phyloP scores from a whole-genome alignment of 305 asterid genomes.

The Fraxinus nigra region DNA sequence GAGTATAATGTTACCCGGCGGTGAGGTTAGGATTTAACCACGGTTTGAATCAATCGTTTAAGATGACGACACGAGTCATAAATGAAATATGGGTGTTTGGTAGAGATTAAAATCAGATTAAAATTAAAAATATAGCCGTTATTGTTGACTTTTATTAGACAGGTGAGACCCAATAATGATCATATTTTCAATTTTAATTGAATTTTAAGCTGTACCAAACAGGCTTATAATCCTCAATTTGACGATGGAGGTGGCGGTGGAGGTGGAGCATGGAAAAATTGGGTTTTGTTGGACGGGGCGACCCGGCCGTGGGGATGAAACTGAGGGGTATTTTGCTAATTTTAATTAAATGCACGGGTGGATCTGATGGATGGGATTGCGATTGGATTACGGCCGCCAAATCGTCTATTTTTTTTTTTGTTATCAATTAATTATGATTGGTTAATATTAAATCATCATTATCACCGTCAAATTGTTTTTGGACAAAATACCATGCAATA shows the following conservation, averaged over 20 bases:
- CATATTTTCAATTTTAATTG: too few species aligned
- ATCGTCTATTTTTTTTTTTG: neutral
- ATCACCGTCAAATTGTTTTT: neutral
- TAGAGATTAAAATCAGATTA: too few species aligned
- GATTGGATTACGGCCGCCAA: conserved; percentile 19
- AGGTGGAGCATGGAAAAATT: conserved; percentile 28
- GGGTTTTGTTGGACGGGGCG: neutral
- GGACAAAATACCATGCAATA: neutral
- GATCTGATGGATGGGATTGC: conserved; percentile 37
- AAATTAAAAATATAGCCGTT: too few species aligned
- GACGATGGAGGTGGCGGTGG: conserved; percentile 31
- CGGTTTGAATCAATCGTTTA: conserved; percentile 16
- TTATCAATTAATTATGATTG: neutral
- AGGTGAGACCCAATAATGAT: too few species aligned
- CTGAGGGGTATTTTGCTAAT: neutral
- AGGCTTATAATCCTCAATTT: conserved; percentile 29
- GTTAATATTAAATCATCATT: neutral
- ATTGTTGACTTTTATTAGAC: too few species aligned
- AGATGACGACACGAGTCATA: conserved; percentile 27
- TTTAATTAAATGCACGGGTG: conserved; percentile 37
- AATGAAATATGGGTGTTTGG: too few species aligned
- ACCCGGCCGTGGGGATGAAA: neutral
- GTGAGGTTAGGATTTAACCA: conserved; percentile 40
- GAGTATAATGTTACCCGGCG: conserved; percentile 34
- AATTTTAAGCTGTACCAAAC: too few species aligned